phyloP scores from a whole-genome alignment of 2,329 filamentous ascomycete species.

The Ascochyta koolunga region DNA sequence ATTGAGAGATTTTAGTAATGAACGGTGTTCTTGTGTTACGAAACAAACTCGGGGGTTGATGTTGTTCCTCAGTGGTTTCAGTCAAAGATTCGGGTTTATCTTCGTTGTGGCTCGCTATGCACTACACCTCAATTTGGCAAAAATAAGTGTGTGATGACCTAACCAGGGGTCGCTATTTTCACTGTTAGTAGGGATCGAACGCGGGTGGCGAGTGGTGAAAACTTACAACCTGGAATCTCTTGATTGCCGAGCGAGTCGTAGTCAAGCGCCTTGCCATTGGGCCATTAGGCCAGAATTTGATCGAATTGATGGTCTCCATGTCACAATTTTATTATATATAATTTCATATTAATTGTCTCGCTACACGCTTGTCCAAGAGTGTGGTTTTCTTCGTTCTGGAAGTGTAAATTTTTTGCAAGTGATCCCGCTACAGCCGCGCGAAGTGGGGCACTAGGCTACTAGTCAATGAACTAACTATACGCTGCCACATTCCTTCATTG shows the following conservation, averaged over 20 bases:
- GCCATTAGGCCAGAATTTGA: constrained; percentile 42
- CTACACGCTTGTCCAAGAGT: no score
- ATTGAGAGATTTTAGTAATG: no score
- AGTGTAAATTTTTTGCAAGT: neutral
- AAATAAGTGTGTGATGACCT: constrained; percentile 19
- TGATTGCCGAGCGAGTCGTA: constrained; percentile 46
- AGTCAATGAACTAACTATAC: neutral
- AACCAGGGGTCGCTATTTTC: constrained; percentile 28
- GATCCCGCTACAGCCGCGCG: neutral
- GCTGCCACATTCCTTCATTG: neutral
- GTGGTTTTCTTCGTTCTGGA: no score
- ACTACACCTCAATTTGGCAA: constrained; percentile 1
- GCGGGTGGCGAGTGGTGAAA: neutral
- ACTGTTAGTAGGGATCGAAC: constrained; percentile 25
- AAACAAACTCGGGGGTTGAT: no score
- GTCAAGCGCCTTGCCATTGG: constrained; percentile 61
- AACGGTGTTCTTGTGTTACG: no score
- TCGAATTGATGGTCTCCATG: constrained; percentile 9
- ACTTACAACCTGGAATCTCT: constrained; percentile 29
- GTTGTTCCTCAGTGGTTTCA: no score
- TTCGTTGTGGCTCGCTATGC: no score
- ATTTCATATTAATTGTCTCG: no score
- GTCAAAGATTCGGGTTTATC: no score
- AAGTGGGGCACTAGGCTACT: neutral
- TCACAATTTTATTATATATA: no score